Evolutionary conservation across 805 yeast species (phyloP), one percentile per base, ranked within the genome.

Genomic region (Brettanomyces anomalus): DNA sequence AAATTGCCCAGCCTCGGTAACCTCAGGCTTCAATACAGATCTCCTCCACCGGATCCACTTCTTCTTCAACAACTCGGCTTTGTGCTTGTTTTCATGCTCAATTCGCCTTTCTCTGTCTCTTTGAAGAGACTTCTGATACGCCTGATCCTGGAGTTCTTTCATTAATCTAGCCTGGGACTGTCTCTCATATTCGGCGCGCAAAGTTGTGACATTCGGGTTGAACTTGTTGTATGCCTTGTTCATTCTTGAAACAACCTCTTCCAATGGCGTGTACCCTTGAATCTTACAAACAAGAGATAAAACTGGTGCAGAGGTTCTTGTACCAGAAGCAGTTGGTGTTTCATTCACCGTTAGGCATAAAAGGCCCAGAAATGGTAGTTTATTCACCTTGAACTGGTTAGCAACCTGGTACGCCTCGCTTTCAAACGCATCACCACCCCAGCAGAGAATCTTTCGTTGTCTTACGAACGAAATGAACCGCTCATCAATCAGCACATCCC

Each of bases 371-470:
- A 85, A 83, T n/a, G 98, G 98, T 54, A 81, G 79, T 49, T 76
- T 73, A 17, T 86, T 72, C 34, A 81, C 81, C 44, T 76, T 74
- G 46, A 89, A 71, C 33, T 81, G 77, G 54, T 83, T 80, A 0
- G 95, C 83, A 14, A 87, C 79, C 52, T 86, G 95, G 55, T 76
- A 79, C 1, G 90, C 85, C 59, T 90, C 97, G 17, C 88, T 77
- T 44, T 79, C 78, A n/a, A 74, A 72, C 19, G 83, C 75, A 55
- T 85, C 81, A 7, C 96, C 96, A 35, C 89, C 95, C 97, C 97
- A 90, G 2, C 85, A 62, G 3, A 85, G 49, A 2, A 81, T 57
- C 37, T 84, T 72, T 38, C 70, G 72, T 17, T 73, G 71, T 17
- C 62, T 63, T 42, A 77, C 55, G 51, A 70, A 66, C 32, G 66